Percentiles rank a stretch among this genome's conserved stretches.
These are phyloP conservation scores for Raddia distichophylla DNA, from an alignment of 176 grass and related monocot species.

Conservation along the genomic window DNA sequence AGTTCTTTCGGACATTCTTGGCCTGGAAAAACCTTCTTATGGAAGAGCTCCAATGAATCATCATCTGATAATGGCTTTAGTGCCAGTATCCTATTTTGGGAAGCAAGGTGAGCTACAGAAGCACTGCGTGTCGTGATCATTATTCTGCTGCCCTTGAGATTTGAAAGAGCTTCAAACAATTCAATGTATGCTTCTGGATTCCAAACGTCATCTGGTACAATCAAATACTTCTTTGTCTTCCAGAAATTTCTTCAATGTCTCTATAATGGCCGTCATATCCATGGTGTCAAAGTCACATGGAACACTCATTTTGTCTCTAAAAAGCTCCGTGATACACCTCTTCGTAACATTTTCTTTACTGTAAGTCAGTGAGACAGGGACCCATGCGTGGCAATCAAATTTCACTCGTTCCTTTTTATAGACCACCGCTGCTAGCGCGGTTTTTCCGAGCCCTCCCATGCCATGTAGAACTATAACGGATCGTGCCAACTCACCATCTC, in stretches of 20 bases:
- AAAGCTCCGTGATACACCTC: neutral
- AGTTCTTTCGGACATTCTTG: neutral
- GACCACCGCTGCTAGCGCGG: slow-evolving; percentile 11
- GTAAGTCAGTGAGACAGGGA: neutral
- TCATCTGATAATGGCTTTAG: neutral
- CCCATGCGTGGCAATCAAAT: slow-evolving; percentile 21
- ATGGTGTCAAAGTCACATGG: neutral
- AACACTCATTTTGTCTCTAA: neutral
- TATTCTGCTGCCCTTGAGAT: neutral
- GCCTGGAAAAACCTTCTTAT: neutral
- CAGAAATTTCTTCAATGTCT: neutral
- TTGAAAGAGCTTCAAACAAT: neutral
- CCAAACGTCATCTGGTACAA: slow-evolving; percentile 12
- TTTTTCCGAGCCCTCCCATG: slow-evolving; percentile 29
- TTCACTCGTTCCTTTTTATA: neutral
- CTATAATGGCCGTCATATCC: neutral
- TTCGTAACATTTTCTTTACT: neutral
- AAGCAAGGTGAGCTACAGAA: neutral
- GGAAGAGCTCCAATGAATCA: neutral
- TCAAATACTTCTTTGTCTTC: neutral
- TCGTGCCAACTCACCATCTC: neutral
- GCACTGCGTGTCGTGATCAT: neutral
- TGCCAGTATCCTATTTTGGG: neutral
- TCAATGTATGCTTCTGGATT: neutral
- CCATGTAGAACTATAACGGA: neutral